Conservation (phyloP, 345 rosid genomes). For the Passiflora organensis region DNA sequence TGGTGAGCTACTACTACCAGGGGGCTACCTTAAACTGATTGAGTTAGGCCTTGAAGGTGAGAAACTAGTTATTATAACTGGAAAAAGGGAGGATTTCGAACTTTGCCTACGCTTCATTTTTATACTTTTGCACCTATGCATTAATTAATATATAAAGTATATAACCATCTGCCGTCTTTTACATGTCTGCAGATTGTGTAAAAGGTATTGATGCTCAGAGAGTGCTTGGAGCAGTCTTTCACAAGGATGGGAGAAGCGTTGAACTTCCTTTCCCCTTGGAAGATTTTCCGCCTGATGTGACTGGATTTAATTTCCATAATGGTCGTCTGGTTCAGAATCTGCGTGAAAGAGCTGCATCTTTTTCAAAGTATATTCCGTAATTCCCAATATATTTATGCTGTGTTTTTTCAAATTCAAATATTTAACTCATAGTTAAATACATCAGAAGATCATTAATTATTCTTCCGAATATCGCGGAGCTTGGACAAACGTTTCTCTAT, state of each 20-base stretch:
- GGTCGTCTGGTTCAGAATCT: slow-evolving; percentile 5
- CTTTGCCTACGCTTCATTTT: too few species aligned
- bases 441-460: too few species aligned
- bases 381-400: neutral
- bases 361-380: neutral
- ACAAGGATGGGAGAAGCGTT: neutral
- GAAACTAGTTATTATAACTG: too few species aligned
- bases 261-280: slow-evolving; percentile 2
- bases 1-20: slow-evolving; percentile 10
- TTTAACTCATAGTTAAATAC: too few species aligned
- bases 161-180: too few species aligned
- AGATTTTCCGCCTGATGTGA: neutral
- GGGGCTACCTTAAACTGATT: slow-evolving; percentile 7
- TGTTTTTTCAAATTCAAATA: too few species aligned
- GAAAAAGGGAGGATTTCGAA: too few species aligned
- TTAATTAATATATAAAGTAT: too few species aligned
- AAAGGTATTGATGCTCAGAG: slow-evolving; percentile 4
- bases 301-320: slow-evolving; percentile 5
- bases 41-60: slow-evolving; percentile 4
- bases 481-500: neutral
- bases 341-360: slow-evolving; percentile 9
- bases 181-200: slow-evolving; percentile 12
- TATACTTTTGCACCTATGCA: too few species aligned
- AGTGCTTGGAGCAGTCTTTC: neutral
- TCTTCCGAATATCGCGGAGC: neutral